phyloP scores from a whole-genome alignment of 106 monocot genomes.

The Agapanthus africanus region DNA sequence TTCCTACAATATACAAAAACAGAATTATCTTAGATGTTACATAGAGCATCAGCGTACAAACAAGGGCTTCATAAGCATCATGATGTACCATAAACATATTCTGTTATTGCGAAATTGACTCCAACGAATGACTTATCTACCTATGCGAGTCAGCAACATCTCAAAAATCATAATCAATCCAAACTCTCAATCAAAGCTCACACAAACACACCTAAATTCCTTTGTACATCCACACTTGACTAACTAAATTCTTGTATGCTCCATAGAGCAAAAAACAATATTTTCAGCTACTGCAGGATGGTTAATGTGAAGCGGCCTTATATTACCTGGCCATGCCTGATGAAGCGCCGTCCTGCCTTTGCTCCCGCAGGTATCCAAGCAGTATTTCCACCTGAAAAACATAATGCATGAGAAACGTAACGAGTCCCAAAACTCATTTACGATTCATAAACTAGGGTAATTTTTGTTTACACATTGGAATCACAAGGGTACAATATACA shows the following conservation, averaged over 20 bases:
- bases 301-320: too few species aligned
- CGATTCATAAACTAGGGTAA: too few species aligned
- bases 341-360: conserved; percentile 35
- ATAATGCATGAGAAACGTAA: not conserved
- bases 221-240: too few species aligned
- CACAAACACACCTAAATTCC: too few species aligned
- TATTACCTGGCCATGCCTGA: conserved; percentile 6
- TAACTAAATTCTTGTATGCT: too few species aligned
- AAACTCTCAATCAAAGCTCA: too few species aligned
- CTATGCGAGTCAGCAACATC: too few species aligned
- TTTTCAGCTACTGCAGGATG: too few species aligned
- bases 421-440: not conserved
- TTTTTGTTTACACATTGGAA: too few species aligned
- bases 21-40: not conserved
- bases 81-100: not conserved
- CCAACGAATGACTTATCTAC: too few species aligned
- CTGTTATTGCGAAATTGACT: not conserved
- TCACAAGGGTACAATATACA: not conserved
- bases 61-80: not conserved
- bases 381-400: conserved; percentile 66
- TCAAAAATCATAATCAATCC: too few species aligned
- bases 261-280: too few species aligned
- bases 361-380: conserved; percentile 66
- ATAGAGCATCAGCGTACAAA: not conserved
- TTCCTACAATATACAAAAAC: not conserved